Evolutionary conservation across 768 basidiomycete genomes (phyloP), one percentile per base, ranked within the genome.

Genomic region (Boletus barrowsii): DNA sequence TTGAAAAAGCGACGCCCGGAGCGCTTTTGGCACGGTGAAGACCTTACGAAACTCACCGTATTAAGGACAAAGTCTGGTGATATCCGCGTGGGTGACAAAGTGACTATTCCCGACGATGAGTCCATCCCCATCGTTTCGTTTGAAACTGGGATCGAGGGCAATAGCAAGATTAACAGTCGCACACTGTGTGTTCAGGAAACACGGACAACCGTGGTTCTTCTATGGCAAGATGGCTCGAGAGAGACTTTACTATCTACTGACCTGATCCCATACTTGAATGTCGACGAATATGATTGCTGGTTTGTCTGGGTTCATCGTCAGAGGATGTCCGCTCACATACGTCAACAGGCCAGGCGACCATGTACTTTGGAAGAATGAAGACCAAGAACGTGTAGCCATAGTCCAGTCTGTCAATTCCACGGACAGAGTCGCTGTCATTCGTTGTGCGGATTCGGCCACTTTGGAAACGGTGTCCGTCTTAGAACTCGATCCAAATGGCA

Each of bases 221-320:
- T 95, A 11, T 98, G 95, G 95, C 94, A 97, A 74, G 86, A 92
- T 66, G 93, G 93, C 22, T 78, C 75, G 18, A 74, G 69, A 46
- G 88, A 93, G 70, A 78, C 74, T 3, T 51, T 87, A 37, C 77
- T 72, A 42, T 79, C 90, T 22, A 80, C 76, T 10, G 78, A 84
- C 20, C 72, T 95, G 18, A 83, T 94, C 41, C 93, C 92, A 4
- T 88, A 95, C 66, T 68, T 88, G 48, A 91, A 91, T 56, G 82
- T 92, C 10, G 94, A 96, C 68, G 94, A 97, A 71, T 91, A 90
- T 67, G 94, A 93, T 67, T 91, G 87, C 68, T 94, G 90, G 89
- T 90, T 60, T 63, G 86, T 69, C 29, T 22, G 13, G 10, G 11
- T 47, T 42, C 4, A 10, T 53, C 44, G 9, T 42, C 18, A 29